A percentile compares a stretch with the other conserved stretches of the same genome.
These are phyloP conservation scores for Nothophytophthora sp. DNA, from an alignment of 352 stramenopile genomes.

Conservation along the genomic window DNA sequence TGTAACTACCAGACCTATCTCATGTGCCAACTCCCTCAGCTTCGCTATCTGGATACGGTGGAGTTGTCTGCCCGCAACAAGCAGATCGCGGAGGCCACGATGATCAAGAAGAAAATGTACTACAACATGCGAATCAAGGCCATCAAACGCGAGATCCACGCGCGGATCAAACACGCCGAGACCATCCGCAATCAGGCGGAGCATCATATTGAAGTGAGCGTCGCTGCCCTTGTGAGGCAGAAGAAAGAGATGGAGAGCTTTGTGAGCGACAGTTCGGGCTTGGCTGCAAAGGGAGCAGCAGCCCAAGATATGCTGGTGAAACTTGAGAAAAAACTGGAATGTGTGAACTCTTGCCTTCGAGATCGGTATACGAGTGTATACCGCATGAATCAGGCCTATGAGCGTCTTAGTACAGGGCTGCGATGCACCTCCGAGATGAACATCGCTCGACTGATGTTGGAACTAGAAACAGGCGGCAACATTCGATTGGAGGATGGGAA, in stretches of 20 bases:
- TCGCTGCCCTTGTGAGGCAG: slow-evolving; percentile 39
- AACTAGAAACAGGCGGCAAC: slow-evolving; percentile 92
- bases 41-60: slow-evolving; percentile 72
- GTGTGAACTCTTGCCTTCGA: slow-evolving; percentile 37
- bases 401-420: slow-evolving; percentile 43
- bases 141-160: slow-evolving; percentile 83
- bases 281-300: slow-evolving; percentile 1
- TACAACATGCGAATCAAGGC: slow-evolving; percentile 95
- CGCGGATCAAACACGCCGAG: slow-evolving; percentile 49
- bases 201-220: slow-evolving; percentile 49
- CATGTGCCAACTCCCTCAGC: slow-evolving; percentile 81
- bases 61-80: slow-evolving; percentile 82
- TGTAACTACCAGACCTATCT: slow-evolving; percentile 94
- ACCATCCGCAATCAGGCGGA: slow-evolving; percentile 43
- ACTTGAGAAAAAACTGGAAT: slow-evolving; percentile 45
- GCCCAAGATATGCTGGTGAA: slow-evolving; percentile 10
- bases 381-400: slow-evolving; percentile 65
- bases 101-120: slow-evolving; percentile 96
- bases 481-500: slow-evolving; percentile 90
- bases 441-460: slow-evolving; percentile 81
- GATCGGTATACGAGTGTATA: slow-evolving; percentile 42
- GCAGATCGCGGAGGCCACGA: slow-evolving; percentile 88
- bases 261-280: slow-evolving; percentile 14
- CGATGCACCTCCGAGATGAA: slow-evolving; percentile 67
- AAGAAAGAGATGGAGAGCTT: slow-evolving; percentile 76